Evolutionary conservation across 2,329 filamentous ascomycete genomes (phyloP).

Genomic region (Cercospora sp.): DNA sequence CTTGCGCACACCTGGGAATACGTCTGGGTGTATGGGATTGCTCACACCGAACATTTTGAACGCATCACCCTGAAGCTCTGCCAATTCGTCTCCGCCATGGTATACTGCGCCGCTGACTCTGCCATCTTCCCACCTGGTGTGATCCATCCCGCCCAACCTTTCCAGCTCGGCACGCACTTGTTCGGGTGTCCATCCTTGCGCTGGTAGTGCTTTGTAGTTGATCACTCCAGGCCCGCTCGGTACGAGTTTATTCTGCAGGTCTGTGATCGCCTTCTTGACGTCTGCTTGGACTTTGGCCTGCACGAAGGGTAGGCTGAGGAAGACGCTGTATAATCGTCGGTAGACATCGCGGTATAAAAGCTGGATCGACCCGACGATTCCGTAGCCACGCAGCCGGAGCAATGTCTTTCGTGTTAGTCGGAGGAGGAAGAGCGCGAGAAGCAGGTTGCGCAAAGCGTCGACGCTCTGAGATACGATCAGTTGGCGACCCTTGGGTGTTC

Average conservation of each 20-base stretch:
- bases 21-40: slow-evolving; percentile 96
- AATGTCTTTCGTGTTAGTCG: slow-evolving; percentile 78
- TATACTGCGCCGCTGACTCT: slow-evolving; percentile 94
- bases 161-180: slow-evolving; percentile 77
- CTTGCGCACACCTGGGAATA: slow-evolving; percentile 96
- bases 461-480: slow-evolving; percentile 30
- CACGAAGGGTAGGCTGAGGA: slow-evolving; percentile 83
- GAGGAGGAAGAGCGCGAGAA: slow-evolving; percentile 85
- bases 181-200: slow-evolving; percentile 79
- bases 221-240: slow-evolving; percentile 68
- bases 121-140: slow-evolving; percentile 96
- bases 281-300: slow-evolving; percentile 82
- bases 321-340: slow-evolving; percentile 76
- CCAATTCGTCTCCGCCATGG: slow-evolving; percentile 80
- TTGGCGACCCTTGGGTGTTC: slow-evolving; percentile 27
- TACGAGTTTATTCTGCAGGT: slow-evolving; percentile 81
- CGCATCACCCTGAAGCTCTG: slow-evolving; percentile 85
- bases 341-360: slow-evolving; percentile 72
- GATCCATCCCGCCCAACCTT: slow-evolving; percentile 79
- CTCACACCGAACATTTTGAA: slow-evolving; percentile 92
- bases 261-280: slow-evolving; percentile 74
- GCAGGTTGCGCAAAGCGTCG: slow-evolving; percentile 68
- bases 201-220: slow-evolving; percentile 74
- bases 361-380: slow-evolving; percentile 73
- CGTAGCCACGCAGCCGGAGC: slow-evolving; percentile 85